Base-by-base conservation (phyloP, 306 rosid genomes). In the Dryas octopetala region DNA sequence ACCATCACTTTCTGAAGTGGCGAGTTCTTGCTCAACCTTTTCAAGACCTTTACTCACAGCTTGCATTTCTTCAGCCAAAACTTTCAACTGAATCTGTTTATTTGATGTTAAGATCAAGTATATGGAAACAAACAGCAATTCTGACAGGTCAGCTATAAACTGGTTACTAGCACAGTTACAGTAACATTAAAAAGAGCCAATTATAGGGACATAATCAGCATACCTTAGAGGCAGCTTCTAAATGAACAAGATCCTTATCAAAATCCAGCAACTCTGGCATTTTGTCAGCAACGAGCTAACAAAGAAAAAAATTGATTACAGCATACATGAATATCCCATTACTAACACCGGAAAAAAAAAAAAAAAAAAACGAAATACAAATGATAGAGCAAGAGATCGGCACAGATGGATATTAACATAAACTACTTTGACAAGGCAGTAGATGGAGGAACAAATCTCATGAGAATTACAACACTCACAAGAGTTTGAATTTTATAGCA, bases 21-120 rank as follows among this genome's bases (percentile, higher is more conserved):
- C 59, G 23, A 95, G 96, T 85, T 95, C 98, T 76, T 91, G 93
- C 91, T 91, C 98, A 80, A 95, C 97, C 79, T 95, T 95, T 82
- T 95, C 98, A 44, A 95, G 89, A 81, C 98, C 98, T 89, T 90
- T 95, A 80, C 93, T 92, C 80, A 95, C 98, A 16, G 98, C 97
- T 88, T 95, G 98, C 98, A 95, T 95, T 85, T 95, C 98, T 85
- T 95, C 98, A 78, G 98, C 98, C 85, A 95, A 87, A 76, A 89
- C 95, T 86, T 95, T 95, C 78, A 95, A 87, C 85, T 88, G 98
- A 86, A 91, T 95, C 98, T 95, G 85, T 49, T 84, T 66, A 62
- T 76, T 75, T 73, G 80, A 83, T 6, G 45, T 69, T 59, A 66
- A 58, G 48, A 72, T 57, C 12, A 66, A 69, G 62, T 45, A 7